These are phyloP conservation scores for Globisporangium nodosum DNA, from an alignment of 352 stramenopile genomes.

Conservation along the genomic window DNA sequence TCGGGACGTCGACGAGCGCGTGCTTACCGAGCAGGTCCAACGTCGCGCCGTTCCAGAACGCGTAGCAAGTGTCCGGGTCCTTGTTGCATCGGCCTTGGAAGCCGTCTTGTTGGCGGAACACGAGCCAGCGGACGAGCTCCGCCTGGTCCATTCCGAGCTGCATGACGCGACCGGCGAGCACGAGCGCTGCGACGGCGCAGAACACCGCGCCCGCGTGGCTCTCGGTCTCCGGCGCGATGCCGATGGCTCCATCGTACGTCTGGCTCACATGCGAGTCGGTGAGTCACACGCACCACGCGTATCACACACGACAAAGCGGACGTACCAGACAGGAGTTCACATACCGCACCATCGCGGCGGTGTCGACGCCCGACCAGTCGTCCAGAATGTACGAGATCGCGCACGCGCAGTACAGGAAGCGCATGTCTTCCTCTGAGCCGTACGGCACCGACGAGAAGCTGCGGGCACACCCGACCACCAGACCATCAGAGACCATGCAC, in stretches of 20 bases:
- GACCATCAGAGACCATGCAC: not conserved
- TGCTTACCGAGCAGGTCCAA: slow-evolving; percentile 75
- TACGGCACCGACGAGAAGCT: slow-evolving; percentile 68
- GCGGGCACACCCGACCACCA: not conserved
- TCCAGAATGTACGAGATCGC: slow-evolving; percentile 85
- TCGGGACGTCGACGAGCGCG: slow-evolving; percentile 66
- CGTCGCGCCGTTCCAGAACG: slow-evolving; percentile 91
- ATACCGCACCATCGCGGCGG: slow-evolving; percentile 60
- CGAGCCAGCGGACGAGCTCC: slow-evolving; percentile 74
- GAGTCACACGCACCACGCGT: not conserved
- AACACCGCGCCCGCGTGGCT: slow-evolving; percentile 73
- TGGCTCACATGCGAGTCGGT: slow-evolving; percentile 10
- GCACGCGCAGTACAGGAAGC: slow-evolving; percentile 86
- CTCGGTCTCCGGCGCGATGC: slow-evolving; percentile 54
- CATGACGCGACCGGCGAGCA: slow-evolving; percentile 59
- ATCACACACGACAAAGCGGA: not conserved
- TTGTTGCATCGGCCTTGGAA: slow-evolving; percentile 92
- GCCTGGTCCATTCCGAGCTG: slow-evolving; percentile 61
- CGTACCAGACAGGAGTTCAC: slow-evolving; percentile 78
- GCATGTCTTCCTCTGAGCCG: slow-evolving; percentile 85
- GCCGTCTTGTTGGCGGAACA: slow-evolving; percentile 77
- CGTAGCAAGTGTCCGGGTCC: slow-evolving; percentile 86
- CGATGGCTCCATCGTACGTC: slow-evolving; percentile 82
- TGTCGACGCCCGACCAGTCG: slow-evolving; percentile 79
- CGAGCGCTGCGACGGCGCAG: slow-evolving; percentile 67